Percentiles rank a stretch among this genome's conserved stretches.
These are phyloP conservation scores for Lathyrus oleraceus DNA, from an alignment of 306 rosid species.

Conservation along the genomic window DNA sequence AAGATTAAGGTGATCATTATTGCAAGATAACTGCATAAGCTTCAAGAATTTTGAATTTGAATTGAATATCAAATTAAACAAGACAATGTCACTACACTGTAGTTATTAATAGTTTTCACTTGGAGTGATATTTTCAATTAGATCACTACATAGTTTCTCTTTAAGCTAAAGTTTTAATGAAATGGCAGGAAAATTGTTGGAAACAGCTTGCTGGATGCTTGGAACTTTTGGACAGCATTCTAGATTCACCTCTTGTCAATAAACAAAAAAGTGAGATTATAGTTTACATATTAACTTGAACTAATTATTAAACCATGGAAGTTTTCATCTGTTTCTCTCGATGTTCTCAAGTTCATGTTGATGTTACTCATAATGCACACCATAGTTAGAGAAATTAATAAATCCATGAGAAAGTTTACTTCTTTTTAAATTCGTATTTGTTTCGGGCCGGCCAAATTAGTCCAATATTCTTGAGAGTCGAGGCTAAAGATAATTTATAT, in stretches of 20 bases:
- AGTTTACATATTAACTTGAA: slow-evolving; percentile 3
- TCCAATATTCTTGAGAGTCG: no score
- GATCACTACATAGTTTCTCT: not conserved
- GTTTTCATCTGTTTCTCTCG: not conserved
- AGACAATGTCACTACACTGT: not conserved
- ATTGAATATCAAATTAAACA: not conserved
- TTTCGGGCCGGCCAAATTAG: no score
- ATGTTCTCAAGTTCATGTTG: no score
- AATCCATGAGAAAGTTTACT: not conserved
- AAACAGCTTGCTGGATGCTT: slow-evolving; percentile 78
- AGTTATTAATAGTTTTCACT: not conserved
- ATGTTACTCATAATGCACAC: no score
- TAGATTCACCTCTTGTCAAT: slow-evolving; percentile 74
- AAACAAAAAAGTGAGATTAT: slow-evolving; percentile 48
- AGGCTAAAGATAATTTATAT: no score
- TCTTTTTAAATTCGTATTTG: not conserved
- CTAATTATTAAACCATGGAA: not conserved
- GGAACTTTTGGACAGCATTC: slow-evolving; percentile 73
- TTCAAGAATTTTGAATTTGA: slow-evolving; percentile 1
- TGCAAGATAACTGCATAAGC: slow-evolving; percentile 12
- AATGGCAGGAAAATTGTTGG: slow-evolving; percentile 81
- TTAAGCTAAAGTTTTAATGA: slow-evolving; percentile 25
- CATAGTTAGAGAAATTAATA: no score
- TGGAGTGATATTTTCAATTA: not conserved
- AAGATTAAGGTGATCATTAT: slow-evolving; percentile 20